A percentile compares a stretch with the other conserved stretches of the same genome.
Evolutionary conservation across 345 rosid genomes (phyloP).

Genomic region (Firmiana major): DNA sequence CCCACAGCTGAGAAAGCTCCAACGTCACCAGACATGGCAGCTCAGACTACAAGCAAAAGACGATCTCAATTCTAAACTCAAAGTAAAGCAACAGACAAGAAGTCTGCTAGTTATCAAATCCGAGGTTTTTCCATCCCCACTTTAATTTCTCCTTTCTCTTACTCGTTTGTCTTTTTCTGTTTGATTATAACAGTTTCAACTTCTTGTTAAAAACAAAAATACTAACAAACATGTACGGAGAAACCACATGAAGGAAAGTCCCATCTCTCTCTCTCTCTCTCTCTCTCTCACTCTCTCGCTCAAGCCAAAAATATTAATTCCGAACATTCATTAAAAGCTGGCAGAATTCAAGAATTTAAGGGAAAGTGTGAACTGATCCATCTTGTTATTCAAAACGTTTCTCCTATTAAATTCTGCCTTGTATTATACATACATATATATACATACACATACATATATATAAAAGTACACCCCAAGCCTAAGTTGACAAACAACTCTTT

Average conservation of each 20-base stretch:
- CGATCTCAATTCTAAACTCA: not conserved
- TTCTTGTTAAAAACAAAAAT: not conserved
- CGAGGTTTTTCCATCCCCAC: not conserved
- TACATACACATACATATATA: no score
- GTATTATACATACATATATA: not conserved
- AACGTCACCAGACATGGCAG: not conserved
- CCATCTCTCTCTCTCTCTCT: no score
- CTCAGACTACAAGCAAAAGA: not conserved
- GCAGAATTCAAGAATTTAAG: not conserved
- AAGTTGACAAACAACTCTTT: not conserved
- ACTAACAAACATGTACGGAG: not conserved
- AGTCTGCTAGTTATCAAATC: not conserved
- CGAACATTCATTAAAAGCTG: slow-evolving; percentile 1
- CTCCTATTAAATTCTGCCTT: slow-evolving; percentile 5
- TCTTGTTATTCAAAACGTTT: not conserved
- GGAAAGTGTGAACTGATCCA: slow-evolving; percentile 6
- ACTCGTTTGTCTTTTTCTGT: not conserved
- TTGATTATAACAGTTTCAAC: not conserved
- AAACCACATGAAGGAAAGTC: not conserved
- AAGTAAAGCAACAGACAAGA: not conserved
- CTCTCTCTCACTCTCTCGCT: no score
- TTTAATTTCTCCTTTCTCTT: not conserved
- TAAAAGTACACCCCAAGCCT: not conserved
- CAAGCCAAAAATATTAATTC: not conserved
- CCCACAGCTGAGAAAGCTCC: not conserved